These are phyloP conservation scores for Talaromyces liani DNA, from an alignment of 495 filamentous ascomycete species.

Conservation along the genomic window DNA sequence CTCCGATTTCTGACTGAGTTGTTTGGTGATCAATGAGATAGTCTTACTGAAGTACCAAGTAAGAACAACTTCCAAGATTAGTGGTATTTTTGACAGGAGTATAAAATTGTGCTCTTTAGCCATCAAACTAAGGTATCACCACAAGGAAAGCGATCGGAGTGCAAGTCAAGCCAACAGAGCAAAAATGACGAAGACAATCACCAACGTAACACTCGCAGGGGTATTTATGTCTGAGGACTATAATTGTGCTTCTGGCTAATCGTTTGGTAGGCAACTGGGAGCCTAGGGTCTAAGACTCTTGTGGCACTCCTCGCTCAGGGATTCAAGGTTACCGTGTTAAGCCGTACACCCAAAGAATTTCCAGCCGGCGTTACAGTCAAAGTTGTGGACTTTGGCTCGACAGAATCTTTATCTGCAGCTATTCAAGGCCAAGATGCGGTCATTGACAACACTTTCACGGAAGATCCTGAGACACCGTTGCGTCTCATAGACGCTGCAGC, in stretches of 20 bases:
- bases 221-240: slow-evolving; percentile 1
- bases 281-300: slow-evolving; percentile 13
- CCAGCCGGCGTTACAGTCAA: slow-evolving; percentile 11
- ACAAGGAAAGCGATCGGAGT: background rate
- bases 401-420: slow-evolving; percentile 15
- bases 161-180: background rate
- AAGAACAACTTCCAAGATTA: background rate
- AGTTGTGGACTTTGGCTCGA: slow-evolving; percentile 16
- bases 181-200: slow-evolving; percentile 11
- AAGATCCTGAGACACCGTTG: slow-evolving; percentile 13
- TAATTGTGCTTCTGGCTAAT: slow-evolving; percentile 7
- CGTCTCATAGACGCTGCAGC: slow-evolving; percentile 18
- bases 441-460: slow-evolving; percentile 16
- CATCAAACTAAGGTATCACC: background rate
- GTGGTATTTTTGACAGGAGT: background rate
- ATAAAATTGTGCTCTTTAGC: background rate
- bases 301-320: slow-evolving; percentile 12
- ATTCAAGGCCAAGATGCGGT: slow-evolving; percentile 16
- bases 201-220: slow-evolving; percentile 14
- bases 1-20: background rate
- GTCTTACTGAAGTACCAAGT: background rate
- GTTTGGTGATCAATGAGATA: background rate
- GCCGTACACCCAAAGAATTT: slow-evolving; percentile 15
- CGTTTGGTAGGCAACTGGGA: slow-evolving; percentile 13
- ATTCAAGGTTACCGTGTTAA: slow-evolving; percentile 17